A percentile compares a stretch with the other conserved stretches of the same genome.
Conservation (phyloP, 2,329 filamentous ascomycete genomes). For the Hansfordia pulvinata region DNA sequence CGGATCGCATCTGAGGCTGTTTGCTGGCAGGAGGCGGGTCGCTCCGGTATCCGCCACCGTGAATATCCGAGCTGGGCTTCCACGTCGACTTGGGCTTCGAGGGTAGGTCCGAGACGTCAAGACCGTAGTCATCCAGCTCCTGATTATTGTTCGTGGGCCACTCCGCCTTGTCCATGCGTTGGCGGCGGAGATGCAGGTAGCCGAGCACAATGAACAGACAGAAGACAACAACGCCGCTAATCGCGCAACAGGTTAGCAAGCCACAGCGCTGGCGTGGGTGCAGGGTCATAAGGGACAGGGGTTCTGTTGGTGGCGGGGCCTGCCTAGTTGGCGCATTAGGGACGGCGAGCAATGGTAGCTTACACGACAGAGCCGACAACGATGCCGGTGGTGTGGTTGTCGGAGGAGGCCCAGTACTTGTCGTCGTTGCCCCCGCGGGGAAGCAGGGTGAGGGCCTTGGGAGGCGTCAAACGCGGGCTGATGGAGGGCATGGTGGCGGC, state of each 20-base stretch:
- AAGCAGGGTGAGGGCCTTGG: background rate
- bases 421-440: background rate
- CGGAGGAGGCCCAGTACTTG: background rate
- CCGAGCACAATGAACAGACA: background rate
- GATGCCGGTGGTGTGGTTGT: background rate
- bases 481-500: no score
- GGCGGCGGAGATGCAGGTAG: constrained; percentile 1
- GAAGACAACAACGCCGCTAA: constrained; percentile 1
- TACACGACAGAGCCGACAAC: constrained; percentile 1
- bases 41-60: no score
- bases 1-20: no score
- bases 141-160: background rate
- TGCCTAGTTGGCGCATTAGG: background rate
- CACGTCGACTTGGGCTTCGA: background rate
- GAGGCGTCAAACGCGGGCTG: no score
- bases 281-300: background rate
- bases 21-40: no score
- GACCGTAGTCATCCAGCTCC: constrained; percentile 1
- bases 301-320: no score
- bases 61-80: no score
- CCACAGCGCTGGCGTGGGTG: no score
- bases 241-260: no score
- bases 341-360: background rate
- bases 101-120: background rate
- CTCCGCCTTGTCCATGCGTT: background rate